Conservation (phyloP, 495 filamentous ascomycete genomes). For the Darksidea phi region DNA sequence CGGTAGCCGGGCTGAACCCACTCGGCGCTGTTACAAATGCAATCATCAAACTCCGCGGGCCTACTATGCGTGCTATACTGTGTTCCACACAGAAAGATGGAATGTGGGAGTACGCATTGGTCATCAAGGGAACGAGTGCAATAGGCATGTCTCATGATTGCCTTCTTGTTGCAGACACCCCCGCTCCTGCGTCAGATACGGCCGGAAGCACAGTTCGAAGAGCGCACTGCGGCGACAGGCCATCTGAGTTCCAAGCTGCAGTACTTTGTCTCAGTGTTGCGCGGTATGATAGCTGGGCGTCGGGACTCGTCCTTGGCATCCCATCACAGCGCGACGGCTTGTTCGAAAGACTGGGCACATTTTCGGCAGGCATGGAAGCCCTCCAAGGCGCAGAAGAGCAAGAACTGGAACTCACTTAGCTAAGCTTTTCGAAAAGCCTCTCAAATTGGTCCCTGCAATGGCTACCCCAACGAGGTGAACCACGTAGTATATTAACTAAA, state of each 20-base stretch:
- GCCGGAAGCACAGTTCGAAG: conserved; percentile 1
- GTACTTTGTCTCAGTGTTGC: conserved; percentile 19
- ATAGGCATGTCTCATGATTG: conserved; percentile 19
- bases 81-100: conserved; percentile 8
- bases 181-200: not conserved
- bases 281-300: conserved; percentile 13
- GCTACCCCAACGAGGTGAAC: too few relatives aligned
- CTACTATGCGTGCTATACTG: conserved; percentile 12
- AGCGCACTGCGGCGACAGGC: not conserved
- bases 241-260: conserved; percentile 2
- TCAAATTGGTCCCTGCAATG: too few relatives aligned
- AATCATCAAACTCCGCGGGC: conserved; percentile 10
- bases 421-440: not conserved
- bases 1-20: conserved; percentile 12
- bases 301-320: conserved; percentile 20
- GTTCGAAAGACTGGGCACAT: conserved; percentile 18
- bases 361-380: conserved; percentile 16
- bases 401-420: not conserved
- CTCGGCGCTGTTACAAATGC: conserved; percentile 16
- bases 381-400: conserved; percentile 9
- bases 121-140: conserved; percentile 23
- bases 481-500: too few relatives aligned
- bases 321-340: not conserved
- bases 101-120: conserved; percentile 10
- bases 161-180: not conserved